These are phyloP conservation scores for Aureobasidium uvarum DNA, from an alignment of 2,329 filamentous ascomycete species.

Conservation along the genomic window DNA sequence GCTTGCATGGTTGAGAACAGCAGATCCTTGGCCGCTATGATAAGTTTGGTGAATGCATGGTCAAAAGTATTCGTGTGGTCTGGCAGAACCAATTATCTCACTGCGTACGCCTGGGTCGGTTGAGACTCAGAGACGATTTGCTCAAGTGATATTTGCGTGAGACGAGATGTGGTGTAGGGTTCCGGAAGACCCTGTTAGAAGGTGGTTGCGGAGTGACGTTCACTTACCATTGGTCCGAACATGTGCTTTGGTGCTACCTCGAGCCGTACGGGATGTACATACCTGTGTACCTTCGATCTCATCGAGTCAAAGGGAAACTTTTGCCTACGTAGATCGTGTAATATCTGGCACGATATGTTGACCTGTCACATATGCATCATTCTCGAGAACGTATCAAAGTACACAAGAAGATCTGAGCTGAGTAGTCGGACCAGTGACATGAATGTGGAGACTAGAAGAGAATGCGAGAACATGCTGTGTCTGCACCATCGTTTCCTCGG, in stretches of 20 bases:
- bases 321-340: background rate
- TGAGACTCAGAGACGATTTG: background rate
- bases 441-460: background rate
- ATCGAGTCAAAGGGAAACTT: background rate
- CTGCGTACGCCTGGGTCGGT: background rate
- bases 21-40: background rate
- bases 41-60: too few species aligned
- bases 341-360: background rate
- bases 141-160: background rate
- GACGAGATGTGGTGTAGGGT: background rate
- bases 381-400: background rate
- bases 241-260: slow-evolving; percentile 15
- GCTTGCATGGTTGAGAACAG: background rate
- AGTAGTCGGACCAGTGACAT: background rate
- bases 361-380: background rate
- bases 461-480: too few species aligned
- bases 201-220: slow-evolving; percentile 1
- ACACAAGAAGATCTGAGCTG: background rate
- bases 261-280: background rate
- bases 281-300: background rate
- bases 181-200: background rate
- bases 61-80: background rate
- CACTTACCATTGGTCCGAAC: background rate
- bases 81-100: background rate
- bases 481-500: slow-evolving; percentile 7